Percentiles rank a stretch among this genome's conserved stretches.
Conservation (phyloP, 192 early-diverging fungal genomes). For the Gorgonomyces haynaldii region DNA sequence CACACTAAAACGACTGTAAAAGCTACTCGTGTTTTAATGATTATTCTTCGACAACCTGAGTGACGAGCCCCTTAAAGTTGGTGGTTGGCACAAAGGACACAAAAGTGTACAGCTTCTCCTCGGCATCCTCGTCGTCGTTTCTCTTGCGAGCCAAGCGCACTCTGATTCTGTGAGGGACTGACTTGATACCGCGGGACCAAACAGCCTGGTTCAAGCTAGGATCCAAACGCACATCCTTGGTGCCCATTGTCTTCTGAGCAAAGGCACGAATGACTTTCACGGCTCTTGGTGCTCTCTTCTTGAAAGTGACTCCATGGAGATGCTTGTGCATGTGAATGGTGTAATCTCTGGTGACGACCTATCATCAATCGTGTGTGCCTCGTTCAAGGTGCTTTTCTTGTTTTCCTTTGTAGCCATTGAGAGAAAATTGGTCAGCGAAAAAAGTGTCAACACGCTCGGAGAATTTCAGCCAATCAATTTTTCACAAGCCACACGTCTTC, state of each 20-base stretch:
- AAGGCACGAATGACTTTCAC: slow-evolving; percentile 89
- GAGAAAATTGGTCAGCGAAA: no score
- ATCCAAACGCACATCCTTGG: slow-evolving; percentile 93
- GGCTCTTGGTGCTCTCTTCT: slow-evolving; percentile 93
- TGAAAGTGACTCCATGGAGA: slow-evolving; percentile 74
- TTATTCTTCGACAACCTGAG: slow-evolving; percentile 27
- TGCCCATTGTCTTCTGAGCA: slow-evolving; percentile 87
- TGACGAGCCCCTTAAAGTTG: slow-evolving; percentile 67
- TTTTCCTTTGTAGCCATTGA: no score
- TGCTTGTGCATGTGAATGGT: slow-evolving; percentile 99
- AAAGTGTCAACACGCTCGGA: no score
- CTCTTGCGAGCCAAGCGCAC: slow-evolving; percentile 89
- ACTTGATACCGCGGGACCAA: slow-evolving; percentile 90
- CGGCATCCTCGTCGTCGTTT: slow-evolving; percentile 93
- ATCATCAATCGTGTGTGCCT: no score
- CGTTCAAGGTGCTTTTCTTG: slow-evolving; percentile 39
- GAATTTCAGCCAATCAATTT: no score
- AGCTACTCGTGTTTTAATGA: no score
- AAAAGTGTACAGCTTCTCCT: slow-evolving; percentile 95
- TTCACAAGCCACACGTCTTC: no score
- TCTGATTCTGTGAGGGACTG: slow-evolving; percentile 89
- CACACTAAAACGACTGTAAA: no score
- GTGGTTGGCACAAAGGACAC: slow-evolving; percentile 80
- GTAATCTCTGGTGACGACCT: slow-evolving; percentile 96
- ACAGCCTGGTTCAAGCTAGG: slow-evolving; percentile 88